Percentiles rank a stretch among this genome's conserved stretches.
These are phyloP conservation scores for Buxus sempervirens DNA, from an alignment of 164 flowering plant genomes.

Conservation along the genomic window DNA sequence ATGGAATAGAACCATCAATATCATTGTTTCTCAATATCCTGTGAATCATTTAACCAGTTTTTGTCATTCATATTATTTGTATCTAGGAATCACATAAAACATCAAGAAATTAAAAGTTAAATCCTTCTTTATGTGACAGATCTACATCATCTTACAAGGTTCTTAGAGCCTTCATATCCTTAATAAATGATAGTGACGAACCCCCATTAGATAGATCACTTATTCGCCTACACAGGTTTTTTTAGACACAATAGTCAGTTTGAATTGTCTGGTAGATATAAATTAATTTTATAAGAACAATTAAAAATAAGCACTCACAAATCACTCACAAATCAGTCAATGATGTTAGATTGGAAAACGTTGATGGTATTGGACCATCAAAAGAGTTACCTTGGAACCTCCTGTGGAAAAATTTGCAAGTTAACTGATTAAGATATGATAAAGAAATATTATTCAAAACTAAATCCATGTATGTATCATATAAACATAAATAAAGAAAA, in stretches of 20 bases:
- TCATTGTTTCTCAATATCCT: slow-evolving; percentile 64
- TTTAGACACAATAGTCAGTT: slow-evolving; percentile 7
- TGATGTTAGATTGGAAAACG: slow-evolving; percentile 51
- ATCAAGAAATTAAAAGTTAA: neutral
- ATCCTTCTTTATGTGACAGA: neutral
- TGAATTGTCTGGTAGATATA: neutral
- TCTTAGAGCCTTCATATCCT: slow-evolving; percentile 45
- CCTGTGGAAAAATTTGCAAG: slow-evolving; percentile 24
- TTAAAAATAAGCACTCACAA: slow-evolving; percentile 42
- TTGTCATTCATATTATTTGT: neutral
- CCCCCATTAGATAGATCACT: slow-evolving; percentile 64
- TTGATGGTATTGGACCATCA: slow-evolving; percentile 66
- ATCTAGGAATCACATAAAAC: neutral
- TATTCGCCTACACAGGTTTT: slow-evolving; percentile 46
- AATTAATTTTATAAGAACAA: neutral
- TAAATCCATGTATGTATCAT: no score
- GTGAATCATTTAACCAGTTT: slow-evolving; percentile 8
- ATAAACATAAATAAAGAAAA: no score
- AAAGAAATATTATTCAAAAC: neutral
- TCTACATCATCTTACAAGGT: slow-evolving; percentile 36
- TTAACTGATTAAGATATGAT: neutral
- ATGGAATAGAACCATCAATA: slow-evolving; percentile 58
- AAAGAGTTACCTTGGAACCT: slow-evolving; percentile 75
- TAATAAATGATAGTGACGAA: slow-evolving; percentile 55
- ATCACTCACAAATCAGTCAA: no score